Conservation (phyloP, 495 filamentous ascomycete species). For the Neurospora sublineolata region DNA sequence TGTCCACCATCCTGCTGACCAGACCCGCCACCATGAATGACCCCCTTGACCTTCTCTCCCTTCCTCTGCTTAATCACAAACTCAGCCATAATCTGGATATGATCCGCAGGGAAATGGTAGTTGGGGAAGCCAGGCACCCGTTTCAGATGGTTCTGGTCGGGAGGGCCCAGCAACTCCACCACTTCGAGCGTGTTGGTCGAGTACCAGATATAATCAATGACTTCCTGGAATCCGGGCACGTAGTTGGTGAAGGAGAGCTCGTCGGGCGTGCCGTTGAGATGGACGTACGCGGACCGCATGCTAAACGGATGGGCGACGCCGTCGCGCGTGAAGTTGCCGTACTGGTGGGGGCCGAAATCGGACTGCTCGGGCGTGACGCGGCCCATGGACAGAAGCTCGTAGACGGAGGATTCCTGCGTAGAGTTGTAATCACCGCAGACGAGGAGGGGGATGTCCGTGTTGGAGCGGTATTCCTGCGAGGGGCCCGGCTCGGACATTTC, state of each 20-base stretch:
- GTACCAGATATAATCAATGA: slow-evolving; percentile 97
- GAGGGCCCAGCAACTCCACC: slow-evolving; percentile 74
- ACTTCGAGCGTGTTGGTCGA: slow-evolving; percentile 83
- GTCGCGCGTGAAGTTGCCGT: slow-evolving; percentile 82
- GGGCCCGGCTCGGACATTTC: slow-evolving; percentile 38
- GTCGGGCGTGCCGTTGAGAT: slow-evolving; percentile 51
- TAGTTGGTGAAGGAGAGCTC: slow-evolving; percentile 93
- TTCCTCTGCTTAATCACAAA: slow-evolving; percentile 81
- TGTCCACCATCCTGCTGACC: not conserved
- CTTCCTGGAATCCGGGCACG: slow-evolving; percentile 76
- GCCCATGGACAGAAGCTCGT: slow-evolving; percentile 74
- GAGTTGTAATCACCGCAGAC: slow-evolving; percentile 97
- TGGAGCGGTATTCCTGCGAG: slow-evolving; percentile 64
- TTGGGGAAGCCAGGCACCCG: slow-evolving; percentile 92
- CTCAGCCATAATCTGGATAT: slow-evolving; percentile 84
- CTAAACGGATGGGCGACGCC: slow-evolving; percentile 92
- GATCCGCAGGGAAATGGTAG: slow-evolving; percentile 94
- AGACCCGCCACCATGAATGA: not conserved
- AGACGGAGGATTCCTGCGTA: slow-evolving; percentile 68
- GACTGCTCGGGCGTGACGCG: slow-evolving; percentile 57
- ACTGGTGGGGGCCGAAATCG: slow-evolving; percentile 59
- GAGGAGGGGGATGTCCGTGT: slow-evolving; percentile 77
- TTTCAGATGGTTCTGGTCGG: slow-evolving; percentile 82
- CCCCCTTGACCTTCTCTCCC: slow-evolving; percentile 49
- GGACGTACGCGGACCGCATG: slow-evolving; percentile 74